Percentiles rank a stretch among this genome's conserved stretches.
phyloP scores from a whole-genome alignment of 495 filamentous ascomycete genomes.

The Pyronema omphalodes region DNA sequence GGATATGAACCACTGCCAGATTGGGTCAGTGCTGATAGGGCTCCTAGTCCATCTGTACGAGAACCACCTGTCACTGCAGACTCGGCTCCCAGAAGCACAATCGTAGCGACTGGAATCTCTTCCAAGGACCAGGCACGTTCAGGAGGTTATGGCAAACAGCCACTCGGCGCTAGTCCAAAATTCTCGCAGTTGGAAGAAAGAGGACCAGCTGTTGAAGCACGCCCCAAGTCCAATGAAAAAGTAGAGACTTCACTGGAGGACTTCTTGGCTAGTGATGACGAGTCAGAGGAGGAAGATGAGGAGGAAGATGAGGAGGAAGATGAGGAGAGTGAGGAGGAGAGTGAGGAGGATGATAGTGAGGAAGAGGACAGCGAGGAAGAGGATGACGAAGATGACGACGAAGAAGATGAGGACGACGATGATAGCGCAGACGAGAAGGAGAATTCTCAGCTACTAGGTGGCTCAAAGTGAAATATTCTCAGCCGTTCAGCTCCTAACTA shows the following conservation, averaged over 20 bases:
- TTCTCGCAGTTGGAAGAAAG: constrained; percentile 12
- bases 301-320: constrained; percentile 5
- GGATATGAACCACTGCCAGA: constrained; percentile 65
- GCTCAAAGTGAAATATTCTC: not conserved
- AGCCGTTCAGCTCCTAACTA: too few relatives aligned
- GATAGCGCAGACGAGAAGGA: constrained; percentile 26
- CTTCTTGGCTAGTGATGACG: constrained; percentile 44
- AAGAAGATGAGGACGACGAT: constrained; percentile 34
- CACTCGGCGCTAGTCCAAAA: constrained; percentile 24
- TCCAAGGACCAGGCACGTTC: constrained; percentile 33
- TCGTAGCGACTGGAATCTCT: constrained; percentile 28
- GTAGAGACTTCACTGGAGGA: constrained; percentile 59
- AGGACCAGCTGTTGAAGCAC: constrained; percentile 16
- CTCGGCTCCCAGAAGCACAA: constrained; percentile 21
- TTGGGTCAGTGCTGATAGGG: constrained; percentile 65
- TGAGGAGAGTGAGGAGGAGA: constrained; percentile 7
- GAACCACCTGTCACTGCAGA: constrained; percentile 25
- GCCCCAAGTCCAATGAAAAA: constrained; percentile 24
- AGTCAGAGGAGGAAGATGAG: constrained; percentile 4
- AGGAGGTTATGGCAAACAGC: constrained; percentile 13
- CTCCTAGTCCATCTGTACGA: constrained; percentile 60
- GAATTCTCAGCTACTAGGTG: constrained; percentile 6
- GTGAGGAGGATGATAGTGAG: constrained; percentile 5
- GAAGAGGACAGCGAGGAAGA: constrained; percentile 10
- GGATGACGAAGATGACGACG: constrained; percentile 8